These are phyloP conservation scores for Hylodesmum podocarpum DNA, from an alignment of 306 rosid species.

Conservation along the genomic window DNA sequence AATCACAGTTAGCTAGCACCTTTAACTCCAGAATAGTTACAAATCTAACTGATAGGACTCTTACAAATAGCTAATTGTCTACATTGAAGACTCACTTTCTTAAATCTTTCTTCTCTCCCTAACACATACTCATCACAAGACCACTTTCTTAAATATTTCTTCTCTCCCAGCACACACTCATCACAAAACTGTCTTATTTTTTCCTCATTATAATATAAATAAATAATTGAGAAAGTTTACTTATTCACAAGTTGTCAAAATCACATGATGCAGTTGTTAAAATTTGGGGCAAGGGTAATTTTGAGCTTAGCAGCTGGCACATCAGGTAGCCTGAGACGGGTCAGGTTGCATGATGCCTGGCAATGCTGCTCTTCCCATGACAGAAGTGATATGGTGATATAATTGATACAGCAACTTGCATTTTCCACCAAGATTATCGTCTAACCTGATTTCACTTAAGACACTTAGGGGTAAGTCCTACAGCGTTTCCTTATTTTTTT, in stretches of 20 bases:
- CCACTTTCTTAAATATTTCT: no score
- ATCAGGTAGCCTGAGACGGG: slow-evolving; percentile 7
- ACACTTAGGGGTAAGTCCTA: not conserved
- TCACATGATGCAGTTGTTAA: not conserved
- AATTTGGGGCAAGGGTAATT: not conserved
- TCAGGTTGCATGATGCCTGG: slow-evolving; percentile 1
- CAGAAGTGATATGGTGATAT: not conserved
- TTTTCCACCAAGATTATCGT: not conserved
- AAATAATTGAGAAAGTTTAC: no score
- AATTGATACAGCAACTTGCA: not conserved
- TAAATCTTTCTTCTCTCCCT: no score
- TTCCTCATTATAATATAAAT: no score
- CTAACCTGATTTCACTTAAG: not conserved
- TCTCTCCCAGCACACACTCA: no score
- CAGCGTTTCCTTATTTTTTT: not conserved
- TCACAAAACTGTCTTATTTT: no score
- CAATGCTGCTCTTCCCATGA: not conserved
- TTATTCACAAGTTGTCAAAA: not conserved
- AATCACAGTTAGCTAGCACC: not conserved
- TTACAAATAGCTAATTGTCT: not conserved
- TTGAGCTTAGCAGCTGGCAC: slow-evolving; percentile 12
- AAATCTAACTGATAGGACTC: no score
- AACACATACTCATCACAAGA: no score
- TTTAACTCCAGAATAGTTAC: not conserved
- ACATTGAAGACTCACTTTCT: no score